Evolutionary conservation across 106 monocot species (phyloP).

Genomic region (Cymbidium sinense): DNA sequence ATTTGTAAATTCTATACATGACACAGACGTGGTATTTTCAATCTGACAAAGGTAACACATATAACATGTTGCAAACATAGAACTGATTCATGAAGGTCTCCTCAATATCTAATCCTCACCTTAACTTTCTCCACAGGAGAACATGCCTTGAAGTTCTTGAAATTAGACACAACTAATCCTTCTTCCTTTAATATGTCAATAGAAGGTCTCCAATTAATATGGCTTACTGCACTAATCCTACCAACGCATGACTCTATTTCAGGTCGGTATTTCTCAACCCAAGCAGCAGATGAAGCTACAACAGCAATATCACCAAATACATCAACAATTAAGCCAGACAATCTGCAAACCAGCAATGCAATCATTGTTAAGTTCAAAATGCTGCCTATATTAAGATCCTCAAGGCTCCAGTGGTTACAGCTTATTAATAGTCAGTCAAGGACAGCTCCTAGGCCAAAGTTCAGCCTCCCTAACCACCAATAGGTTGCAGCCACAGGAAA

Average conservation of each 20-base stretch:
- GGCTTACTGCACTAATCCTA: slow-evolving; percentile 35
- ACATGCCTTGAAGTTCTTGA: slow-evolving; percentile 18
- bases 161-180: slow-evolving; percentile 57
- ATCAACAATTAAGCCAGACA: slow-evolving; percentile 90
- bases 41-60: not conserved
- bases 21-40: not conserved
- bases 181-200: slow-evolving; percentile 90
- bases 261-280: slow-evolving; percentile 90
- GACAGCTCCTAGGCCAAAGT: not conserved
- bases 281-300: slow-evolving; percentile 95
- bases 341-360: slow-evolving; percentile 33
- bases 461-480: slow-evolving; percentile 1
- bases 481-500: not conserved
- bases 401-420: not conserved
- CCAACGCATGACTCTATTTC: slow-evolving; percentile 53
- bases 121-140: slow-evolving; percentile 33
- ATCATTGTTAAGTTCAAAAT: slow-evolving; percentile 5
- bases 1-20: not conserved
- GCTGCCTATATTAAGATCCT: not conserved
- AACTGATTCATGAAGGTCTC: not conserved
- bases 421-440: not conserved
- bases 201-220: slow-evolving; percentile 84
- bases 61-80: not conserved
- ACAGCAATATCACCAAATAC: slow-evolving; percentile 84
- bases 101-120: slow-evolving; percentile 31